phyloP scores from a whole-genome alignment of 164 flowering plant species.

The Macadamia tetraphylla region DNA sequence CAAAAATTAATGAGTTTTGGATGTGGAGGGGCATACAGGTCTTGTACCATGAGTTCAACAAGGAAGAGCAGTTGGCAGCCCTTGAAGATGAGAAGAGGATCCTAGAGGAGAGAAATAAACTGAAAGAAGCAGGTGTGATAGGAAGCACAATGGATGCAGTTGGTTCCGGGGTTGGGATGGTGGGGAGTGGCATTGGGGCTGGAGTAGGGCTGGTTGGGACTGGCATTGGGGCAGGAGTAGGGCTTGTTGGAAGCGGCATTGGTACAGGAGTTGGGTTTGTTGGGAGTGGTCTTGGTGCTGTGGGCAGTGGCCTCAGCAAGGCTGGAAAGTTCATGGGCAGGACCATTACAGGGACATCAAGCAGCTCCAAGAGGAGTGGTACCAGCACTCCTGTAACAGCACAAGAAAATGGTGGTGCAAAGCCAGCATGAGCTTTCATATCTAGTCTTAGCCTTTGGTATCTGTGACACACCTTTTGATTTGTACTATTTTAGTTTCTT shows the following conservation, averaged over 20 bases:
- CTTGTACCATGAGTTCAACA: conserved; percentile 47
- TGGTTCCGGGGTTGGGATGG: not conserved
- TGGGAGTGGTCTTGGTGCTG: not conserved
- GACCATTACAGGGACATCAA: not conserved
- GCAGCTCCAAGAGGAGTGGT: conserved; percentile 13
- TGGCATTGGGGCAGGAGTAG: conserved; percentile 43
- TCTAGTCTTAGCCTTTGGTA: not conserved
- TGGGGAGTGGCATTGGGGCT: not conserved
- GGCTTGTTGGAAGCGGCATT: conserved; percentile 40
- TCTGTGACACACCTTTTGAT: not conserved
- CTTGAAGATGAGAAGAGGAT: conserved; percentile 64
- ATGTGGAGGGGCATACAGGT: conserved; percentile 26
- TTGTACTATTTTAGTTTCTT: not conserved
- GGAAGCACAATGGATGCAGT: conserved; percentile 80
- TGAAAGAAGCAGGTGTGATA: conserved; percentile 62
- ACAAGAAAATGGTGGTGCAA: conserved; percentile 13
- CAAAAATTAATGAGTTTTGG: not conserved
- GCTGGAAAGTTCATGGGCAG: conserved; percentile 6
- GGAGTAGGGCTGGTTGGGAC: not conserved
- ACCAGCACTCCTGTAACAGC: conserved; percentile 17
- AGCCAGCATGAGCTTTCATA: conserved; percentile 10
- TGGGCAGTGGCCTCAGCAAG: conserved; percentile 17
- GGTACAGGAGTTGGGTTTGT: conserved; percentile 29
- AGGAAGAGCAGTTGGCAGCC: conserved; percentile 62
- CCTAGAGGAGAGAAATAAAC: conserved; percentile 54